Evolutionary conservation across 495 filamentous ascomycete species (phyloP).

Genomic region (Neurospora sp.): DNA sequence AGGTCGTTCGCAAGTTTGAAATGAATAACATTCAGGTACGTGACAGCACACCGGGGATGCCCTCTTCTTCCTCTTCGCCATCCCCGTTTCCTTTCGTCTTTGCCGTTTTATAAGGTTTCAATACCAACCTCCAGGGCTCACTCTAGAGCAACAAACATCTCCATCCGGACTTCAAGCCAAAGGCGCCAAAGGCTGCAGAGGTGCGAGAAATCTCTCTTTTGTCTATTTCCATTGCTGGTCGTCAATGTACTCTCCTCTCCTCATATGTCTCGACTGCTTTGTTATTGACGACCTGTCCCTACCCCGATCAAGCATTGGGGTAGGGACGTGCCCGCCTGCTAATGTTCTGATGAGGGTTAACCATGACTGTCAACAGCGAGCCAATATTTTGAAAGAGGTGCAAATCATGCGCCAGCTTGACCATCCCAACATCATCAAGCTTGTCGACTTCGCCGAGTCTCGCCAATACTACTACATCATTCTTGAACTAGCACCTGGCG

Average conservation of each 20-base stretch:
- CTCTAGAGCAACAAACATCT: conserved; percentile 73
- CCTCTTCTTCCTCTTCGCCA: conserved; percentile 22
- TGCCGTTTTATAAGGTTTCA: conserved; percentile 16
- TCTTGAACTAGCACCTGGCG: conserved; percentile 87
- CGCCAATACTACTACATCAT: conserved; percentile 95
- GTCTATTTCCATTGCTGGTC: conserved; percentile 12
- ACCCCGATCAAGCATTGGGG: conserved; percentile 12
- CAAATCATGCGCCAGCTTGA: conserved; percentile 97
- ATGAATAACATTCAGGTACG: conserved; percentile 97
- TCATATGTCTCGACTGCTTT: not conserved
- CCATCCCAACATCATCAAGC: conserved; percentile 88
- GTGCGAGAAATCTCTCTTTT: conserved; percentile 58
- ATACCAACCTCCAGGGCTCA: conserved; percentile 32
- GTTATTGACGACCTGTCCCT: conserved; percentile 1
- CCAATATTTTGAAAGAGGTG: conserved; percentile 96
- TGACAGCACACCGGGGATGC: conserved; percentile 19
- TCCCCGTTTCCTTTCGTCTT: conserved; percentile 10
- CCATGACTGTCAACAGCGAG: conserved; percentile 48
- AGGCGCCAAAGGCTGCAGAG: conserved; percentile 89
- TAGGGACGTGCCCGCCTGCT: not conserved
- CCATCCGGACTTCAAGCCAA: conserved; percentile 85
- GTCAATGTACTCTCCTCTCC: conserved; percentile 5
- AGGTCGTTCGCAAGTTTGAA: conserved; percentile 96
- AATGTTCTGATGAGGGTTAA: conserved; percentile 2
- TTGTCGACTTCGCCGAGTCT: conserved; percentile 90